phyloP scores from a whole-genome alignment of 1,284 basidiomycete species.

The Ustilago esculenta region DNA sequence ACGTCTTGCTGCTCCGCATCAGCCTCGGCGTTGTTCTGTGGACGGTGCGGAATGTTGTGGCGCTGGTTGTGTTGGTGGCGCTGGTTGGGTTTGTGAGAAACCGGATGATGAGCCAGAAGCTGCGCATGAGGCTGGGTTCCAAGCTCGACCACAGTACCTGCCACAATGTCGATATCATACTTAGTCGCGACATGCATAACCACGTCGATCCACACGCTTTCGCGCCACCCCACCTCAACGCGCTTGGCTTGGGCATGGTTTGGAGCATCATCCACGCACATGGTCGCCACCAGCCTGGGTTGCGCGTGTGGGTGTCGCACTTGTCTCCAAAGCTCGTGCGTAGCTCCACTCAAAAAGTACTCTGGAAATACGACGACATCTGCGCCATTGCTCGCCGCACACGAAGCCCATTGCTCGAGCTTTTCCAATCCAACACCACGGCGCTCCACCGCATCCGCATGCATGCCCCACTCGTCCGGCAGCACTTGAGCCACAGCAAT shows the following conservation, averaged over 20 bases:
- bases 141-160: constrained; percentile 62
- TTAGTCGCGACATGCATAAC: constrained; percentile 44
- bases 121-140: constrained; percentile 32
- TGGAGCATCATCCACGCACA: not conserved
- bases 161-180: constrained; percentile 61
- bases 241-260: not conserved
- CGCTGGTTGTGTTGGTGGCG: not conserved
- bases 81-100: not conserved
- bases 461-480: constrained; percentile 34
- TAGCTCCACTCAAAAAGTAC: constrained; percentile 63
- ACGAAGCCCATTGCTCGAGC: constrained; percentile 35
- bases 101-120: constrained; percentile 22
- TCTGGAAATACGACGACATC: constrained; percentile 64
- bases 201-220: constrained; percentile 50
- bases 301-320: constrained; percentile 22
- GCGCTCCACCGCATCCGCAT: too few relatives aligned
- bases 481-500: constrained; percentile 42
- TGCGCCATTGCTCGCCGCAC: constrained; percentile 31
- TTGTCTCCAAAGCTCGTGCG: constrained; percentile 48
- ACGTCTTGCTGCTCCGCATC: not conserved
- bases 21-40: not conserved
- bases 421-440: constrained; percentile 26
- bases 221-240: constrained; percentile 20
- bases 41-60: constrained; percentile 23
- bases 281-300: too few relatives aligned